phyloP scores from a whole-genome alignment of 768 basidiomycete species.

The Mycena galericulata region DNA sequence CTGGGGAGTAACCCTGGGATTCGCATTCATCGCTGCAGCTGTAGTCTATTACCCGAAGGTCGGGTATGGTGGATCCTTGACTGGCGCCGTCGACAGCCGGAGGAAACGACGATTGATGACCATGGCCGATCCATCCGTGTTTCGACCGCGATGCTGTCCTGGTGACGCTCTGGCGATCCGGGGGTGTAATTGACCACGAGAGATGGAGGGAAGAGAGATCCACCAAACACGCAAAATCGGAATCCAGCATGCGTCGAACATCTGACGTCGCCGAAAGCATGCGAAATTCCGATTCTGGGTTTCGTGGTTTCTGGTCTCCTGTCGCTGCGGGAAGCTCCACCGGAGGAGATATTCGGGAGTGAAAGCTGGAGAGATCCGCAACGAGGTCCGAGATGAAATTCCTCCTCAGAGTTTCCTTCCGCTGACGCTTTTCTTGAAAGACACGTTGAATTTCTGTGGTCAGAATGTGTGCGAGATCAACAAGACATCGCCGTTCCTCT shows the following conservation, averaged over 20 bases:
- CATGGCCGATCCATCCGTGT: conserved; percentile 18
- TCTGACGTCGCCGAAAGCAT: conserved; percentile 7
- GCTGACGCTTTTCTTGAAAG: conserved; percentile 7
- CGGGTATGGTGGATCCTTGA: background rate
- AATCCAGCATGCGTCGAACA: conserved; percentile 19
- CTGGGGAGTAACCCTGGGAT: conserved; percentile 4
- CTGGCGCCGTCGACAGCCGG: background rate
- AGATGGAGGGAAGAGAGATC: conserved; percentile 12
- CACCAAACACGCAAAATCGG: conserved; percentile 20
- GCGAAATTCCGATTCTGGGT: conserved; percentile 2
- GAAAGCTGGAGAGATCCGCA: conserved; percentile 1
- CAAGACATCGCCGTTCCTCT: conserved; percentile 3
- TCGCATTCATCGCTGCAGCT: conserved; percentile 17
- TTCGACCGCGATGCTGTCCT: conserved; percentile 12
- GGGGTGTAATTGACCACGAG: background rate
- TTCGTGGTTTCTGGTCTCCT: background rate
- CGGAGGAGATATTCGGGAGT: conserved; percentile 17
- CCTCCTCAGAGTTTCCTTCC: conserved; percentile 11
- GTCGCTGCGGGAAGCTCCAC: background rate
- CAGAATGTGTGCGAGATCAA: conserved; percentile 14
- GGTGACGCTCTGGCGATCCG: background rate
- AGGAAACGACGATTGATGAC: background rate
- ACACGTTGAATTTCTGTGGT: conserved; percentile 9
- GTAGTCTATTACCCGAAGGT: conserved; percentile 15
- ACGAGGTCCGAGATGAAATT: conserved; percentile 16